Evolutionary conservation across 331 rosid genomes (phyloP).

Genomic region (Stylosanthes scabra): DNA sequence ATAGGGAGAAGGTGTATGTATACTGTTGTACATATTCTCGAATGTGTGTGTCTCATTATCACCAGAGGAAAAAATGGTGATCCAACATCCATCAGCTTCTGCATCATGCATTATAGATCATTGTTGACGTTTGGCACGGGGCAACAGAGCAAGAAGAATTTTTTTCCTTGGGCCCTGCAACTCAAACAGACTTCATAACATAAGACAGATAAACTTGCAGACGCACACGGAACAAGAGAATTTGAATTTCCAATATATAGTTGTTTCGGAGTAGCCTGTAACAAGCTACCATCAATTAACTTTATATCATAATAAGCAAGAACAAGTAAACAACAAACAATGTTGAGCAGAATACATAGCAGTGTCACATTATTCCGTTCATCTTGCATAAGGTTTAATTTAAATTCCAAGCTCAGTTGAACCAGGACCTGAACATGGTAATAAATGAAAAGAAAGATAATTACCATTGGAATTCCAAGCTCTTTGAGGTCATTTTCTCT

Average conservation of each 20-base stretch:
- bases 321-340: background rate
- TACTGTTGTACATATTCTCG: constrained; percentile 25
- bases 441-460: constrained; percentile 24
- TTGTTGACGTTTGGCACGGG: constrained; percentile 68
- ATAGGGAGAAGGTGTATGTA: constrained; percentile 32
- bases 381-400: background rate
- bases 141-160: constrained; percentile 74
- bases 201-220: constrained; percentile 34
- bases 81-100: constrained; percentile 33
- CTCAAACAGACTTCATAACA: constrained; percentile 40
- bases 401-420: background rate
- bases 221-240: background rate
- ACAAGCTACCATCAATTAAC: background rate
- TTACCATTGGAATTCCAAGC: constrained; percentile 98
- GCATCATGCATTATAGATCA: constrained; percentile 45
- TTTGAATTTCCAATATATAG: background rate
- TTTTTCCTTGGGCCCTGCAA: constrained; percentile 99
- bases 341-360: constrained; percentile 1
- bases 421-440: constrained; percentile 22
- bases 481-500: constrained; percentile 95
- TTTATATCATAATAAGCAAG: background rate
- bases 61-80: constrained; percentile 24
- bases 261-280: background rate
- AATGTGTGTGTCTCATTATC: constrained; percentile 28
- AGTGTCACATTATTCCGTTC: background rate